Conservation (phyloP, 257 asterid genomes). For the Ophiorrhiza pumila region DNA sequence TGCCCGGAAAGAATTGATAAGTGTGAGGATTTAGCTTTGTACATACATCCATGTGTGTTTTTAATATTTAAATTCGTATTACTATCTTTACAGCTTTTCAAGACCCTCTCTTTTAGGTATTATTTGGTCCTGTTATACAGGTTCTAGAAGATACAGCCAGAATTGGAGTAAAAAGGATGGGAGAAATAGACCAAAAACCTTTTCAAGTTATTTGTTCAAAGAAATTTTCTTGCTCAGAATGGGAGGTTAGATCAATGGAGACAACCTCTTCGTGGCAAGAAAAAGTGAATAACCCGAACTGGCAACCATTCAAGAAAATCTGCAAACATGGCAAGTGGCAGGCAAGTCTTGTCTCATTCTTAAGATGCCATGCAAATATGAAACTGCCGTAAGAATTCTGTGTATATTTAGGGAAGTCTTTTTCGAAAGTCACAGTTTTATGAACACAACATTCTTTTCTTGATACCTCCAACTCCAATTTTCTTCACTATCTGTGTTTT, state of each 20-base stretch:
- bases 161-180: constrained; percentile 17
- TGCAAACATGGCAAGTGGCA: constrained; percentile 1
- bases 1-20: constrained; percentile 85
- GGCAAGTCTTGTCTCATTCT: background rate
- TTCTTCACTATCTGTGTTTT: background rate
- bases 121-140: background rate
- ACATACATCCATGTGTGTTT: background rate
- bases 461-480: background rate
- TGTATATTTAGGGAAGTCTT: background rate
- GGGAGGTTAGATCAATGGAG: constrained; percentile 1
- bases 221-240: constrained; percentile 5
- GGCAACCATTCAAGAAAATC: constrained; percentile 11
- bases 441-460: background rate
- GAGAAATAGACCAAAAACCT: constrained; percentile 12
- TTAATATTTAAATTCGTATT: background rate
- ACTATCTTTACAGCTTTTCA: background rate
- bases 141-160: constrained; percentile 3
- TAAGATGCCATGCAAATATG: background rate
- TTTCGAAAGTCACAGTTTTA: background rate
- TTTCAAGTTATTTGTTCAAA: constrained; percentile 2
- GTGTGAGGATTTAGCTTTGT: constrained; percentile 39
- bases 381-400: background rate
- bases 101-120: background rate
- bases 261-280: constrained; percentile 8
- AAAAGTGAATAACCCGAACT: constrained; percentile 6